Base-by-base conservation (phyloP, 495 filamentous ascomycete species). In the Tuber brumale region DNA sequence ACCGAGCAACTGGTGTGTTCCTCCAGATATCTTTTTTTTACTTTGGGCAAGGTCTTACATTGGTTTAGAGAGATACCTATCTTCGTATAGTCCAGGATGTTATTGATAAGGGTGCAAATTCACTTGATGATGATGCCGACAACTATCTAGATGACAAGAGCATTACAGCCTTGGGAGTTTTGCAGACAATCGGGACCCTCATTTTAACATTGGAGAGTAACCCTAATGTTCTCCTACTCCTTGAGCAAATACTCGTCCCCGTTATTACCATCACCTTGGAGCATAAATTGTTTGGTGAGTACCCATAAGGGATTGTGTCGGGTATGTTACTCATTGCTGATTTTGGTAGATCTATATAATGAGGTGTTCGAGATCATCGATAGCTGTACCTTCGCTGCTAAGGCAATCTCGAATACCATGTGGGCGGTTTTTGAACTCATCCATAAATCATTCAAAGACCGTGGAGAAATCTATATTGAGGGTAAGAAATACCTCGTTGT, bases 281-380 rank as follows among this genome's bases (percentile, higher is more conserved):
- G 85, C 97, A 98, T 86, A 98, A 97, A 85, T 89, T 99, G 18
- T 97, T 95, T 81, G 92, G 88, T 90, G 84, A 78, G 83, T 81
- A 14, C 37, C 37, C 7, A 69, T 43, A 9, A 41, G 19, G 35
- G 42, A 6, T 73, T 70, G 44, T 35, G 48, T 31, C 10, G 48
- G 57, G 14, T 69, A 69, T 42, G 44, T 75, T 77, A 70, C 82
- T 85, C 77, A 85, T 66, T 73, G 18, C 76, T 7, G 48, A 78
- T 61, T 42, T n/a, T n/a, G 48, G 39, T 76, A 90, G 92, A 99
- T 85, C 86, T 99, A 1, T 98, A 97, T 84, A 98, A 97, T 82
- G 95, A 99, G 82, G 89, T 97, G 19, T 99, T 99, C 81, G 95
- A 99, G 85, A 99, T 99, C 81, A 96, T 99, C 80, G 95, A 99